Evolutionary conservation across 2,329 filamentous ascomycete genomes (phyloP), one percentile per base, ranked within the genome.

Genomic region (Aspergillus sp.): DNA sequence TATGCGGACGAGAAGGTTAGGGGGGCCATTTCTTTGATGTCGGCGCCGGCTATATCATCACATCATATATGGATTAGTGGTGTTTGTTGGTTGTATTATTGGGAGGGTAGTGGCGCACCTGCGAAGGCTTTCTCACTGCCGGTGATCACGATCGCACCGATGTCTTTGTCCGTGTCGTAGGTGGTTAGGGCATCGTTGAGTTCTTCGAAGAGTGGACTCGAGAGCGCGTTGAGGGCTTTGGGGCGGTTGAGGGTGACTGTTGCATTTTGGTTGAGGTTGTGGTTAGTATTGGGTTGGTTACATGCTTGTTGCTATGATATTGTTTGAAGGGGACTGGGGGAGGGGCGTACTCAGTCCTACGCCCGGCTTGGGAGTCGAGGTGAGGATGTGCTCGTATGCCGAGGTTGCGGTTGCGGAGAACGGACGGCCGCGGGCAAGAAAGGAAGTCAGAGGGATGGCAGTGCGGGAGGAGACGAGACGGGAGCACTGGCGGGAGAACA

Each of bases 11-110:
- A 86, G 80, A 99, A 99, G 58, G 89, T 93, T 41, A 97, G 87
- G 62, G 92, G 89, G 30, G 92, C 91, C 95, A 99, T 99, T 80
- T 99, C 95, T 79, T 98, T 98, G 82, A 99, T 99, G 78, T 99
- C 95, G 63, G 95, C 95, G 55, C 95, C 95, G 48, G 95, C 94
- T 75, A 71, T n/a, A n/a, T n/a, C n/a, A n/a, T n/a, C 56, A 13
- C 1, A 28, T 25, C 30, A 32, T n/a, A n/a, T n/a, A n/a, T n/a
- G n/a, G n/a, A n/a, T 41, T 47, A 41, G 61, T 60, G 58, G 57
- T 38, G 53, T 25, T 5, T 25, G 25, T 28, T 28, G 25, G 7
- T 28, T 8, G 7, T 28, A 7, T 28, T 28, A 28, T 28, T 28
- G 25, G 25, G 25, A 28, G 25, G 25, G 25, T 7, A 28, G 7